Conservation (phyloP, 331 rosid species). For the Rosa hybrid region DNA sequence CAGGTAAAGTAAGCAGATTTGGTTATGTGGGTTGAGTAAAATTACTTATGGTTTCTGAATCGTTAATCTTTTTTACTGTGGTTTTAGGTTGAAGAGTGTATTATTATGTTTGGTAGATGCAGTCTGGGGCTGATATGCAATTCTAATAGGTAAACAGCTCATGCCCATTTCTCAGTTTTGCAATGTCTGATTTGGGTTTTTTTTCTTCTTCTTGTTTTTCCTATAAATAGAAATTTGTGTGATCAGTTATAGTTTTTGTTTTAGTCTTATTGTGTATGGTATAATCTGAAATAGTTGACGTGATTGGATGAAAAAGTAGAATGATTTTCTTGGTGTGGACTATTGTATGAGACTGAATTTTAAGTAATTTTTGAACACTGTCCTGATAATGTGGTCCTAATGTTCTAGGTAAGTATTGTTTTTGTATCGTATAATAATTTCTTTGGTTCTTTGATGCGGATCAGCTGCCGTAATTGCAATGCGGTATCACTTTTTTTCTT, state of each 20-base stretch:
- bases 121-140: constrained; percentile 34
- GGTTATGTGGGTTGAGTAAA: background rate
- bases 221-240: background rate
- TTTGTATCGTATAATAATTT: background rate
- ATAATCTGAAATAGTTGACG: background rate
- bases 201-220: too few species aligned
- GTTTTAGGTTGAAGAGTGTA: constrained; percentile 39
- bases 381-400: background rate
- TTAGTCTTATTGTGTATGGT: background rate
- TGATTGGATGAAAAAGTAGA: background rate
- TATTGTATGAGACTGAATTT: background rate
- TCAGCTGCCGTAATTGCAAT: background rate
- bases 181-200: constrained; percentile 9
- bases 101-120: constrained; percentile 47
- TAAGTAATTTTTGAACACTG: background rate
- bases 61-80: background rate
- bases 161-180: constrained; percentile 20
- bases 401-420: background rate
- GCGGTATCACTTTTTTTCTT: background rate
- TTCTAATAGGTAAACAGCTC: constrained; percentile 46
- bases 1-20: background rate
- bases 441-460: background rate
- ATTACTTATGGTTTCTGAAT: background rate
- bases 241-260: background rate
- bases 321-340: background rate